These are phyloP conservation scores for Cichorium intybus DNA, from an alignment of 140 eudicot genomes.

Conservation along the genomic window DNA sequence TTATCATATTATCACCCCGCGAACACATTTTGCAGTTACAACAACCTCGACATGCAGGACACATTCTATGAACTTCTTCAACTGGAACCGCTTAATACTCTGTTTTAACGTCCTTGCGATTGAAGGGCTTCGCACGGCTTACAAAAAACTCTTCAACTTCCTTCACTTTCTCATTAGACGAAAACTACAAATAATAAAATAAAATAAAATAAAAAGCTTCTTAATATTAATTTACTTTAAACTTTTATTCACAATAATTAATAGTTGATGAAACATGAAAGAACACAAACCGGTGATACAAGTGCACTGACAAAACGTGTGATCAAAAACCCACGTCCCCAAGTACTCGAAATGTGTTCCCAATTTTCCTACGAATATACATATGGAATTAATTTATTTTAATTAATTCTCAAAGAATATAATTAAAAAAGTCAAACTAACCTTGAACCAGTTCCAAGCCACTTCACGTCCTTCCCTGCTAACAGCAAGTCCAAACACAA, in stretches of 20 bases:
- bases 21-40: too few species aligned
- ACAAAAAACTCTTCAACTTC: conserved; percentile 82
- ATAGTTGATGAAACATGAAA: not conserved
- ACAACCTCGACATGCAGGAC: too few species aligned
- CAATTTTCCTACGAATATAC: conserved; percentile 97
- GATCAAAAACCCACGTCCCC: conserved; percentile 85
- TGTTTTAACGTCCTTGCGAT: conserved; percentile 90
- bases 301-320: conserved; percentile 73
- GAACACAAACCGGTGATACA: conserved; percentile 79
- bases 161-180: conserved; percentile 74
- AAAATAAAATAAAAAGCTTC: too few species aligned
- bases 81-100: conserved; percentile 77
- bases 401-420: too few species aligned
- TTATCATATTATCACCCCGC: too few species aligned
- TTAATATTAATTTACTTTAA: too few species aligned
- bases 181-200: conserved; percentile 44
- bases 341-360: conserved; percentile 67
- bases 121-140: conserved; percentile 65
- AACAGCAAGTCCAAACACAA: conserved; percentile 67
- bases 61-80: too few species aligned
- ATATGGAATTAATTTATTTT: too few species aligned
- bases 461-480: conserved; percentile 81
- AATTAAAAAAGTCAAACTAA: too few species aligned
- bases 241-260: not conserved
- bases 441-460: conserved; percentile 98